Evolutionary conservation across 768 basidiomycete species (phyloP), one percentile per base, ranked within the genome.

Genomic region (Kwoniella bestiolae): DNA sequence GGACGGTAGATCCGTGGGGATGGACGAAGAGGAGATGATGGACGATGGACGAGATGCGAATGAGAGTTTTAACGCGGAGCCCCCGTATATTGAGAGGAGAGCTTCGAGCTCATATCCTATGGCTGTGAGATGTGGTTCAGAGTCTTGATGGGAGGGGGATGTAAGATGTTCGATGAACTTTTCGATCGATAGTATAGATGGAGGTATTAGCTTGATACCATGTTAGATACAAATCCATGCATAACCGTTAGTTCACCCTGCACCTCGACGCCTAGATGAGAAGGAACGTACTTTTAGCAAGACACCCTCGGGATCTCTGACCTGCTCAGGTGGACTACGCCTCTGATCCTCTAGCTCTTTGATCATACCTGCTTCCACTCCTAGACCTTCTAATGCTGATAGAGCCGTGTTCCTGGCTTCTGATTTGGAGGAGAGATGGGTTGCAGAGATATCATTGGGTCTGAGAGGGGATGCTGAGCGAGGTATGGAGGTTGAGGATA

Each of bases 101-200:
- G 76, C 75, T 67, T 79, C 78, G 28, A 79, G 71, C 61, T 79
- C 78, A 69, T 76, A 76, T 12, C 78, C 78, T 57, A 79, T 75
- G 2, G 76, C 73, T 11, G 65, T 34, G 34, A 73, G 68, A 45
- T 75, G 67, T 0, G 78, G 73, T 11, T 77, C 68, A 0, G 63
- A 59, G 44, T 79, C 74, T 29, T 73, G 65, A 47, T 74, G 60
- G 5, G 71, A 67, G 18, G 71, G 38, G 18, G 69, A 59, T 8
- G 71, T 46, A 12, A 79, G 71, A 46, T 67, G 68, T 38, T 74
- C 64, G 49, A 79, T 74, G 58, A 79, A 72, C 76, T 78, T 64
- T 12, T n/a, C 58, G 14, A n/a, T 28, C 38, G 52, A 32, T 28
- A 32, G 28, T 28, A 60, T 9, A 29, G 32, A 25, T 29, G 41